Evolutionary conservation across 805 yeast species (phyloP), one percentile per base, ranked within the genome.

Genomic region (Monosporozyma siamensis): DNA sequence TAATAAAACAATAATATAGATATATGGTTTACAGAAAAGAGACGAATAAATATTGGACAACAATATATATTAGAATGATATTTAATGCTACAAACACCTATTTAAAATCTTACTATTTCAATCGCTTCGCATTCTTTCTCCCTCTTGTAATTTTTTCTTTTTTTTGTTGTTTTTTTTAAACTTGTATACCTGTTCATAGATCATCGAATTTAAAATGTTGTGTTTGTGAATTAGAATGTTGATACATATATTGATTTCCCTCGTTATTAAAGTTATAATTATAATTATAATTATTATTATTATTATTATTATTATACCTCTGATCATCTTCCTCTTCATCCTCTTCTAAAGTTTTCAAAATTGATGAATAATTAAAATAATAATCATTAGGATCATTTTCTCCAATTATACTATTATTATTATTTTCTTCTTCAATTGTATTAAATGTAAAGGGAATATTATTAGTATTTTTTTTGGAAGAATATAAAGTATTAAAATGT

Each of bases 291-390:
- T 4, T 25, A n/a, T 25, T 11, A 25, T 25, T 25, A 6, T 29
- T 14, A 6, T 29, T 18, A 11, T 15, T 15, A 15, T 32, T 12
- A n/a, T 9, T 32, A 3, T 32, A 12, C 4, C 7, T 6, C 4
- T 18, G 14, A 17, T 32, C 35, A 4, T 27, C 32, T 12, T 38
- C 40, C 3, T 38, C 40, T 2, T 27, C 32, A 21, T 27, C 32
- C 14, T 27, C 32, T 21, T 38, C 32, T 11, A 30, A 26, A n/a
- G 40, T 38, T 21, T 30, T 38, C 5, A 34, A 22, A 34, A 34
- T 34, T 7, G 38, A 21, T 22, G 38, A 21, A 34, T 34, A 34
- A 34, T 34, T 15, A 23, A 34, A 34, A 34, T 34, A 34, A 23
- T 34, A 21, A n/a, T 23, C 22, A 14, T 22, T 15, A 11, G 4